These are phyloP conservation scores for Neoarthrinium moseri DNA, from an alignment of 2,329 filamentous ascomycete species.

Conservation along the genomic window DNA sequence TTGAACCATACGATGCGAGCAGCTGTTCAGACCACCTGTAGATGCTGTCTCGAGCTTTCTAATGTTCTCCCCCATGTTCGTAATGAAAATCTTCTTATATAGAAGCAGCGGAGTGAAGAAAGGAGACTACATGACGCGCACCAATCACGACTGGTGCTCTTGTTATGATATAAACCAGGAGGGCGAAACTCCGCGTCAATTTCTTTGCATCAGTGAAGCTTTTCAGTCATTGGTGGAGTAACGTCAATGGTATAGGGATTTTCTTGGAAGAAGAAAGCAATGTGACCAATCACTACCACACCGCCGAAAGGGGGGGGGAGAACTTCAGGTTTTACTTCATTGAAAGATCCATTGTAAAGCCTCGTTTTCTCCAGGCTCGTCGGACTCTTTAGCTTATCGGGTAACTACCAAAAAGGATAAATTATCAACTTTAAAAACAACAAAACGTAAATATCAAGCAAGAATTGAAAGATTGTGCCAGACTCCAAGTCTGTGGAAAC, in stretches of 20 bases:
- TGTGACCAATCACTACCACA: neutral
- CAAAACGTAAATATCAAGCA: too few species aligned
- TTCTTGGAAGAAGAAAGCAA: neutral
- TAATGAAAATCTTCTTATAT: neutral
- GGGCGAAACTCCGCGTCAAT: neutral
- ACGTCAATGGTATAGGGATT: neutral
- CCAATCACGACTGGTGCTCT: neutral
- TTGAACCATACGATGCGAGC: neutral
- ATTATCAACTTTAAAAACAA: too few species aligned
- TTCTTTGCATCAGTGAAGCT: neutral
- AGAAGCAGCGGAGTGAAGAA: neutral
- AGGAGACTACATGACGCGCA: neutral
- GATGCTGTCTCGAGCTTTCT: neutral
- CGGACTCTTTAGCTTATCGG: neutral
- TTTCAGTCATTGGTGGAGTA: conserved; percentile 1
- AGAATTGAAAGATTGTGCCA: too few species aligned
- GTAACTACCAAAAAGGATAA: too few species aligned
- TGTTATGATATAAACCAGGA: neutral
- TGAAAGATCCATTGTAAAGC: too few species aligned
- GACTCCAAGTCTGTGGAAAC: too few species aligned
- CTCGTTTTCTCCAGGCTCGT: too few species aligned
- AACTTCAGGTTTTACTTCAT: too few species aligned
- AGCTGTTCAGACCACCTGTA: neutral
- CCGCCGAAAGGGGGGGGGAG: neutral
- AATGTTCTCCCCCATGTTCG: neutral